Evolutionary conservation across 768 basidiomycete genomes (phyloP), one percentile per base, ranked within the genome.

Genomic region (Rhodotorula paludigena): DNA sequence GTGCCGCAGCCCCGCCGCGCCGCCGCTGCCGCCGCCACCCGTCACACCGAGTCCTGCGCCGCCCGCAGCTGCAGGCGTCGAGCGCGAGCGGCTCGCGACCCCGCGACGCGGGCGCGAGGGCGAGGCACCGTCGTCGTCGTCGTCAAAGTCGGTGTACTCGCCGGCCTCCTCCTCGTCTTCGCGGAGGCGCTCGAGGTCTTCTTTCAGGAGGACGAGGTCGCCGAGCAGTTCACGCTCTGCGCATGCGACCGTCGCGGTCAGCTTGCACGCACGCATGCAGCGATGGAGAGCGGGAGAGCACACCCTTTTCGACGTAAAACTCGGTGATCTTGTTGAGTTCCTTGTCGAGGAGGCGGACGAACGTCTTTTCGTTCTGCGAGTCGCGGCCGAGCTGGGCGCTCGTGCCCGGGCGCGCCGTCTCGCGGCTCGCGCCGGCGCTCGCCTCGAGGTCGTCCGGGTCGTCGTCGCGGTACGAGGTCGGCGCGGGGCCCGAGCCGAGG

Each of bases 261-360:
- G 28, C 25, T 12, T 25, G 10, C 8, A 5, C 38, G 14, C 21
- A 5, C 14, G 4, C 33, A 25, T 30, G 9, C 7, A n/a, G 6
- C 5, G 30, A 9, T 2, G 42, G 10, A 61, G 32, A 10, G 55
- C 0, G 32, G 30, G 47, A n/a, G 10, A 12, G 38, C 67, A 20
- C 23, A 63, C 67, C 67, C 78, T 93, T 90, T 4, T 78, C 74
- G 54, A 83, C 82, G 77, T 97, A 98, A 77, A 98, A 98, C 0
- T 80, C 60, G 30, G 81, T 79, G 25, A 97, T 86, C 82, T 92
- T 96, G 75, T 82, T 81, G 38, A 93, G 81, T 75, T 99, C 92
- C 68, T 83, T 81, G 77, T 96, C 88, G 38, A 96, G 82, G 1
- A 92, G 81, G 0, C 87, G 85, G 15, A 82, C 77, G 77, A 98